phyloP scores from a whole-genome alignment of 768 basidiomycete species.

The Tricholoma matsutake region DNA sequence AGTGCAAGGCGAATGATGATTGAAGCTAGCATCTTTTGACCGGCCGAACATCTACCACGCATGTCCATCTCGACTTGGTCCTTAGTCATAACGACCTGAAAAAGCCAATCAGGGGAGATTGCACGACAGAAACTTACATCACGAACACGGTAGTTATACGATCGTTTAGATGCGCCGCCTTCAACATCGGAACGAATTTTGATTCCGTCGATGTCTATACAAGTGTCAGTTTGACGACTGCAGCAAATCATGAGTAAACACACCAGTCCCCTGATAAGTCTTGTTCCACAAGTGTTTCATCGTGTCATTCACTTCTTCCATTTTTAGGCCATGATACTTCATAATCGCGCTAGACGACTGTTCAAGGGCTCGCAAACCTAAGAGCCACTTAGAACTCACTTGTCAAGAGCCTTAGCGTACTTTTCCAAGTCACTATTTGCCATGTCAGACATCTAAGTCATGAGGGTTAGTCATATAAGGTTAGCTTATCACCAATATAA shows the following conservation, averaged over 20 bases:
- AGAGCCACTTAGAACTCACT: constrained; percentile 50
- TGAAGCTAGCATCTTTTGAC: constrained; percentile 97
- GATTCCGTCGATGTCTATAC: constrained; percentile 92
- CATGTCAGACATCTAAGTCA: constrained; percentile 94
- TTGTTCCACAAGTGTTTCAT: constrained; percentile 98
- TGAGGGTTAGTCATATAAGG: neutral
- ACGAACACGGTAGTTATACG: constrained; percentile 94
- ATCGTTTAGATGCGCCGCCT: constrained; percentile 83
- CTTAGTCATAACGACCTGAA: constrained; percentile 97
- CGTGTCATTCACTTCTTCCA: constrained; percentile 99
- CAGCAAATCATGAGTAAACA: constrained; percentile 15
- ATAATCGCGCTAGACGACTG: constrained; percentile 79
- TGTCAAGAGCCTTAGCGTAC: constrained; percentile 95
- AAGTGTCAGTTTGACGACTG: constrained; percentile 6
- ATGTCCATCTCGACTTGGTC: constrained; percentile 99
- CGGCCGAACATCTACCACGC: constrained; percentile 97
- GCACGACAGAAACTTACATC: constrained; percentile 3
- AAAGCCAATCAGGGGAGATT: constrained; percentile 6
- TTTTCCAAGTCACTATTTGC: constrained; percentile 97
- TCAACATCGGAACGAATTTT: constrained; percentile 93
- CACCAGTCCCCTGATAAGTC: constrained; percentile 97
- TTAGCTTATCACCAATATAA: neutral
- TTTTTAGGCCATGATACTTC: constrained; percentile 96
- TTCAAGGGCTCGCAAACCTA: neutral
- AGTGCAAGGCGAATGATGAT: constrained; percentile 97